Percentiles rank a stretch among this genome's conserved stretches.
Evolutionary conservation across 2,329 filamentous ascomycete species (phyloP).

Genomic region (Grosmannia huntii): DNA sequence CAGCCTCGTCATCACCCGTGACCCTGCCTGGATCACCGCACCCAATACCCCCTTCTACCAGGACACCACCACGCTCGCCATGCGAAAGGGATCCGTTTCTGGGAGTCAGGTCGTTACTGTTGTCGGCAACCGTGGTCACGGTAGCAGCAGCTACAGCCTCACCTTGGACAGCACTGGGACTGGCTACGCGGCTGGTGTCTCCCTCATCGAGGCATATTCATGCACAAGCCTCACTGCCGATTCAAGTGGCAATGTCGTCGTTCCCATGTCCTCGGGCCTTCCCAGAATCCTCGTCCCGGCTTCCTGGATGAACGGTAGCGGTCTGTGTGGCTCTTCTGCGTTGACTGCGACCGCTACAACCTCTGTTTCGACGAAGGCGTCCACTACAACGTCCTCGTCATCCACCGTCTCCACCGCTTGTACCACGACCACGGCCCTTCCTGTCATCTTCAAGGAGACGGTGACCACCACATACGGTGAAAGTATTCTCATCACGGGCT

Average conservation of each 20-base stretch:
- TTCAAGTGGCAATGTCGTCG: slow-evolving; percentile 23
- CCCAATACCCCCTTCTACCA: slow-evolving; percentile 11
- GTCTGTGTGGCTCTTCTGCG: slow-evolving; percentile 9
- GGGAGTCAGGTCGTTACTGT: slow-evolving; percentile 16
- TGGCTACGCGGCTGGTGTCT: slow-evolving; percentile 13
- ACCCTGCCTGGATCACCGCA: slow-evolving; percentile 11
- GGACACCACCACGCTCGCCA: slow-evolving; percentile 17
- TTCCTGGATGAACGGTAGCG: slow-evolving; percentile 22
- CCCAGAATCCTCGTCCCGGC: slow-evolving; percentile 8
- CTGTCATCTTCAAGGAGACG: slow-evolving; percentile 47
- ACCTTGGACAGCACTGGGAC: slow-evolving; percentile 8
- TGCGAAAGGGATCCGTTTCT: slow-evolving; percentile 14
- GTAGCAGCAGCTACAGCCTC: slow-evolving; percentile 14
- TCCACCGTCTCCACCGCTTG: slow-evolving; percentile 22
- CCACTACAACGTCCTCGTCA: slow-evolving; percentile 15
- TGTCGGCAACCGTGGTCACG: slow-evolving; percentile 17
- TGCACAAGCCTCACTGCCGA: slow-evolving; percentile 17
- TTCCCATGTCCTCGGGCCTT: slow-evolving; percentile 27
- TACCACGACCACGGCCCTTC: slow-evolving; percentile 32
- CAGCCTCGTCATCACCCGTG: slow-evolving; percentile 13
- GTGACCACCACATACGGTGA: slow-evolving; percentile 48
- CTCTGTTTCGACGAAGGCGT: not conserved
- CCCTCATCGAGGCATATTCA: slow-evolving; percentile 15
- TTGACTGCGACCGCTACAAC: not conserved
- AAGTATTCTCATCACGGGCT: slow-evolving; percentile 54